Conservation (phyloP, 2,329 filamentous ascomycete genomes). For the Monosporascus sp. region DNA sequence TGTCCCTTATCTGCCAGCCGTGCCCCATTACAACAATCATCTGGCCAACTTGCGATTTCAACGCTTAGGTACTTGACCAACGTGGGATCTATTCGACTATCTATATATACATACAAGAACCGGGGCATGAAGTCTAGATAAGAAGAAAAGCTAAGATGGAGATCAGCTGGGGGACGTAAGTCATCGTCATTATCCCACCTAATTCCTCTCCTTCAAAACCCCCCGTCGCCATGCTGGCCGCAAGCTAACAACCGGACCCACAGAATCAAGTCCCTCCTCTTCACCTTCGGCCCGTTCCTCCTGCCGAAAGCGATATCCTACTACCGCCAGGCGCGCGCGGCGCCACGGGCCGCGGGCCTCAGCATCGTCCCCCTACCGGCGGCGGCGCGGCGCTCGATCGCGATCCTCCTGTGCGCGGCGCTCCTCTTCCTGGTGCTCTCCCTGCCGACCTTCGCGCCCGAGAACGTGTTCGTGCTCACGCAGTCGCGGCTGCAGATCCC, state of each 20-base stretch:
- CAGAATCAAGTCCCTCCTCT: slow-evolving; percentile 50
- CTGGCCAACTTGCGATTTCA: neutral
- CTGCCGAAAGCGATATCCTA: slow-evolving; percentile 61
- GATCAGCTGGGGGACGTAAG: neutral
- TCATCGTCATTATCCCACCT: neutral
- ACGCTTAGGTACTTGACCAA: neutral
- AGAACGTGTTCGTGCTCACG: slow-evolving; percentile 78
- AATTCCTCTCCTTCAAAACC: neutral
- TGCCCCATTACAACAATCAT: neutral
- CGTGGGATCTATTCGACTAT: neutral
- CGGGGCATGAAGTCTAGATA: neutral
- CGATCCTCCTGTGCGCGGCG: slow-evolving; percentile 49
- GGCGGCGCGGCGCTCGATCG: slow-evolving; percentile 51
- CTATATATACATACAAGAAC: neutral
- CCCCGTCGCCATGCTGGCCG: neutral
- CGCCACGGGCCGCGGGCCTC: slow-evolving; percentile 38
- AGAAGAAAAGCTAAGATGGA: neutral
- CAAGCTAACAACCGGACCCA: slow-evolving; percentile 7
- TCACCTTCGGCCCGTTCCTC: slow-evolving; percentile 67
- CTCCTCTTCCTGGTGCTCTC: slow-evolving; percentile 54
- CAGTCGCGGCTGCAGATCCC: slow-evolving; percentile 79
- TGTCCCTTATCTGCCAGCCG: neutral
- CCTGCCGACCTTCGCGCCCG: slow-evolving; percentile 63
- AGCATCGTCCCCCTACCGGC: slow-evolving; percentile 52
- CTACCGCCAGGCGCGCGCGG: slow-evolving; percentile 52